A percentile compares a stretch with the other conserved stretches of the same genome.
phyloP scores from a whole-genome alignment of 2,329 filamentous ascomycete genomes.

The Reticulascus tulasneorum region DNA sequence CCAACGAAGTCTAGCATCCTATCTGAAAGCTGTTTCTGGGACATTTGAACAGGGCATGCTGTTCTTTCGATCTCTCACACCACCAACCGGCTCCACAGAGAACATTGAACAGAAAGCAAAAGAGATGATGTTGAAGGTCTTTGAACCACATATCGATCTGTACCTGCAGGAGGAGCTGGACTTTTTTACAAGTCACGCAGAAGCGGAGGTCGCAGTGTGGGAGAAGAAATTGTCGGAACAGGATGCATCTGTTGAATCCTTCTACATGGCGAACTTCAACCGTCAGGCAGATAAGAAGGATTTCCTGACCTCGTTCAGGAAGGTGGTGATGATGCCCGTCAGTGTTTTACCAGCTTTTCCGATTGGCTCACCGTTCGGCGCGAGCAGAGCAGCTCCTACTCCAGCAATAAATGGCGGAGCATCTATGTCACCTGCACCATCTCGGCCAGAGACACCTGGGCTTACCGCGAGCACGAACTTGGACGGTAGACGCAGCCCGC shows the following conservation, averaged over 20 bases:
- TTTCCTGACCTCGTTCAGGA: slow-evolving; percentile 93
- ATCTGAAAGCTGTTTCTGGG: slow-evolving; percentile 81
- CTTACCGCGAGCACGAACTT: slow-evolving; percentile 32
- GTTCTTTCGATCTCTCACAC: slow-evolving; percentile 67
- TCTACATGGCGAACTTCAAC: slow-evolving; percentile 94
- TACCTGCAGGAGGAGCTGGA: slow-evolving; percentile 91
- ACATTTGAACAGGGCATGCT: slow-evolving; percentile 82
- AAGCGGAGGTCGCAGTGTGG: slow-evolving; percentile 77
- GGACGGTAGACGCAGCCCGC: slow-evolving; percentile 34
- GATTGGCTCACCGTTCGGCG: slow-evolving; percentile 54
- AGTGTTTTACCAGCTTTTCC: slow-evolving; percentile 75
- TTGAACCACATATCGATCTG: slow-evolving; percentile 89
- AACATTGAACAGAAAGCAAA: slow-evolving; percentile 63
- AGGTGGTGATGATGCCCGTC: slow-evolving; percentile 98
- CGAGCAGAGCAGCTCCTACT: slow-evolving; percentile 18
- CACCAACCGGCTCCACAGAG: slow-evolving; percentile 58
- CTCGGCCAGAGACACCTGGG: slow-evolving; percentile 48
- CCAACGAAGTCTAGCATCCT: slow-evolving; percentile 67
- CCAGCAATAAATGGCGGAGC: slow-evolving; percentile 25
- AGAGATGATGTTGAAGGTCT: slow-evolving; percentile 66
- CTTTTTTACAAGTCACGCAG: slow-evolving; percentile 73
- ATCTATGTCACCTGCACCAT: slow-evolving; percentile 32
- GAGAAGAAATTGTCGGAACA: slow-evolving; percentile 89
- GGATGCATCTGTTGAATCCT: slow-evolving; percentile 85
- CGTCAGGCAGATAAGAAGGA: slow-evolving; percentile 94